Evolutionary conservation across 139 green algal genomes (phyloP).

Genomic region (Chlamydomonas incerta): DNA sequence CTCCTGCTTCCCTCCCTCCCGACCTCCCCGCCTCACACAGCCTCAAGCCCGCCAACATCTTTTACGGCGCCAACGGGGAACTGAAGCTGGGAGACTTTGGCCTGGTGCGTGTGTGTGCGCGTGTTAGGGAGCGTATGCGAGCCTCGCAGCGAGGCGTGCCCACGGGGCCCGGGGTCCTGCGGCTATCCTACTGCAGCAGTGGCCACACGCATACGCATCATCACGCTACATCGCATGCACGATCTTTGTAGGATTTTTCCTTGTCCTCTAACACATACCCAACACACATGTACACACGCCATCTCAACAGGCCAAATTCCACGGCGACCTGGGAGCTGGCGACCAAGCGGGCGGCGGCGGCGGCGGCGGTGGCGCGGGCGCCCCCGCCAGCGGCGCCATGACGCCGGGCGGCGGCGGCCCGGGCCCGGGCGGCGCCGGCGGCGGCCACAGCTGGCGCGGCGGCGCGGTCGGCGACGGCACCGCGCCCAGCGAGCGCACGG

Average conservation of each 20-base stretch:
- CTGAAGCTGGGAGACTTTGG: constrained; percentile 93
- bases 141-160: no score
- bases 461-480: background rate
- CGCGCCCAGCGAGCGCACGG: constrained; percentile 66
- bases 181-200: no score
- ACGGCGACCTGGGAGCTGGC: background rate
- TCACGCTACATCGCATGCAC: background rate
- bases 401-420: background rate
- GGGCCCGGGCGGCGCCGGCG: no score
- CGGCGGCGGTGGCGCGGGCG: background rate
- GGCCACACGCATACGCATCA: background rate
- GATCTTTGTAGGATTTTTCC: no score
- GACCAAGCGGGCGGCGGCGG: background rate
- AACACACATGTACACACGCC: no score
- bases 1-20: no score
- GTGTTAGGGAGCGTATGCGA: no score
- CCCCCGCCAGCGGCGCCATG: background rate
- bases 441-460: constrained; percentile 11
- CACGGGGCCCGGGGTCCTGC: no score
- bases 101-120: constrained; percentile 59
- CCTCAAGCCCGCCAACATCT: constrained; percentile 87
- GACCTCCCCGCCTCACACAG: no score
- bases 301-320: constrained; percentile 40
- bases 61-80: constrained; percentile 79
- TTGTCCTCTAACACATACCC: no score